Evolutionary conservation across 306 rosid species (phyloP).

Genomic region (Inga leiocalycina): DNA sequence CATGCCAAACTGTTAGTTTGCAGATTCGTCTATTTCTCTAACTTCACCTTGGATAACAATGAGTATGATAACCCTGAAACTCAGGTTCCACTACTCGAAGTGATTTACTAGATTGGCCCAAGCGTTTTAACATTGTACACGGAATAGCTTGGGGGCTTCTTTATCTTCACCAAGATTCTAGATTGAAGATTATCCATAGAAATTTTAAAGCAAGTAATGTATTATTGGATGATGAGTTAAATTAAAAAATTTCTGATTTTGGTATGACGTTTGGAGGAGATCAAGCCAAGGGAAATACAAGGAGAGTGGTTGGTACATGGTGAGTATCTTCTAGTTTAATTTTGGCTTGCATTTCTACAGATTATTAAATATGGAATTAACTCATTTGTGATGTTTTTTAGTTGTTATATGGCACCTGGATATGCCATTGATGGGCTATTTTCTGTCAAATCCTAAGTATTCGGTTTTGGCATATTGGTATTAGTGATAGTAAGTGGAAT

Average conservation of each 20-base stretch:
- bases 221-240: conserved; percentile 16
- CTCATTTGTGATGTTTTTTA: neutral
- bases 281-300: conserved; percentile 24
- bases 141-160: no score
- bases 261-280: conserved; percentile 32
- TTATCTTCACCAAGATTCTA: no score
- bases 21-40: no score
- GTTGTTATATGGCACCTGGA: conserved; percentile 35
- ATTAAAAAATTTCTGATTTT: conserved; percentile 29
- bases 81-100: no score
- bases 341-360: no score
- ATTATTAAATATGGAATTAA: no score
- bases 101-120: no score
- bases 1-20: no score
- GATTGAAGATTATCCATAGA: no score
- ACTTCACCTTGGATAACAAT: neutral
- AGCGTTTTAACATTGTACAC: no score
- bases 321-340: neutral
- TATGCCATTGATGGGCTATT: conserved; percentile 26
- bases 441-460: conserved; percentile 26
- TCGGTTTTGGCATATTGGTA: conserved; percentile 1
- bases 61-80: no score
- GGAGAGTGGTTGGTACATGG: conserved; percentile 27
- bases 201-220: conserved; percentile 25
- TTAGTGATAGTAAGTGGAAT: conserved; percentile 26